Percentiles rank a stretch among this genome's conserved stretches.
phyloP scores from a whole-genome alignment of 73 alveolate species.

The Tetrahymena malaccensis region DNA sequence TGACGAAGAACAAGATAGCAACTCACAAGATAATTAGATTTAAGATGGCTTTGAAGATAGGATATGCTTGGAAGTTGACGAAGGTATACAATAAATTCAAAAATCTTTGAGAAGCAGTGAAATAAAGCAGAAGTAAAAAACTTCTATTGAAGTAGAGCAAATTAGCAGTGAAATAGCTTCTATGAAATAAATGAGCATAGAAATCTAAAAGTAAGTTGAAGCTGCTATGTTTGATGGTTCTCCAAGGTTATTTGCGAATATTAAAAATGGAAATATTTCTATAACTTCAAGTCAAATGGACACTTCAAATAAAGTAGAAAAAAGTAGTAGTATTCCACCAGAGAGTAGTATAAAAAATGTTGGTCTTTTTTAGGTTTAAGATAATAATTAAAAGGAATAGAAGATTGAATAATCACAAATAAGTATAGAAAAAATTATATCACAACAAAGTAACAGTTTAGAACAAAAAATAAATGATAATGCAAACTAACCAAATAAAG shows the following conservation, averaged over 20 bases:
- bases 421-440: background rate
- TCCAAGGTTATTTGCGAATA: background rate
- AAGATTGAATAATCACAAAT: background rate
- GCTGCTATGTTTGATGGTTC: background rate
- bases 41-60: background rate
- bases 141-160: background rate
- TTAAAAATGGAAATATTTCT: background rate
- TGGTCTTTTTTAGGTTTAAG: background rate
- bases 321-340: background rate
- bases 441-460: background rate
- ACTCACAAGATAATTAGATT: background rate
- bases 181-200: background rate
- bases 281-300: background rate
- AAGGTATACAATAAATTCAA: background rate
- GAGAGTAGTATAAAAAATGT: background rate
- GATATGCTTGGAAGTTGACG: background rate
- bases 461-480: background rate
- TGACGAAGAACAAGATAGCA: background rate
- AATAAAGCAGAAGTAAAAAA: background rate
- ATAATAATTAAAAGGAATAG: background rate
- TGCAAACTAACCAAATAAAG: background rate
- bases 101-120: background rate
- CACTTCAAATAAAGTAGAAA: background rate
- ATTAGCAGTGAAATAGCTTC: background rate
- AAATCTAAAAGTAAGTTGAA: background rate